Evolutionary conservation across 2,329 filamentous ascomycete species (phyloP).

Genomic region (Colletotrichum sp.): DNA sequence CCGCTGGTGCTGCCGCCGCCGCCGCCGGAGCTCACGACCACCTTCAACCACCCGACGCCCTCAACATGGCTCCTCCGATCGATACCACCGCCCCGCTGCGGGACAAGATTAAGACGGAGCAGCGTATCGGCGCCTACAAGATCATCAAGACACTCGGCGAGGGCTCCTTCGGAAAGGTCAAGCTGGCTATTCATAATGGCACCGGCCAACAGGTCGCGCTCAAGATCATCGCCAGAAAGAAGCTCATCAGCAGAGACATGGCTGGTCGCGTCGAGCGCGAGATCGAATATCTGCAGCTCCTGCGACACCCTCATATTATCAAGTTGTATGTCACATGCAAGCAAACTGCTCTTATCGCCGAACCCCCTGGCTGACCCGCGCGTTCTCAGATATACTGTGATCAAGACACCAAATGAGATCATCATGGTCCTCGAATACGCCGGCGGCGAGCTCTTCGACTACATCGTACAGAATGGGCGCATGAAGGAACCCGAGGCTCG

Average conservation of each 20-base stretch:
- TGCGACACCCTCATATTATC: constrained; percentile 98
- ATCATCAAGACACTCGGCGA: constrained; percentile 91
- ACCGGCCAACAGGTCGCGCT: constrained; percentile 95
- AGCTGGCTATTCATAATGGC: constrained; percentile 89
- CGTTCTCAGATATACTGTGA: constrained; percentile 82
- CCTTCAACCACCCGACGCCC: constrained; percentile 27
- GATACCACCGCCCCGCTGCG: constrained; percentile 27
- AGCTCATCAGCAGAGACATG: constrained; percentile 97
- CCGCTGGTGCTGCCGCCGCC: constrained; percentile 13
- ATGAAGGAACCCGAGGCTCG: constrained; percentile 93
- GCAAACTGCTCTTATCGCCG: not conserved
- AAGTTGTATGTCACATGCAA: constrained; percentile 72
- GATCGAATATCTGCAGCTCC: constrained; percentile 95
- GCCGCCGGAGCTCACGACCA: constrained; percentile 25
- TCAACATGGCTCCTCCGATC: constrained; percentile 36
- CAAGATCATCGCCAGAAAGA: constrained; percentile 97
- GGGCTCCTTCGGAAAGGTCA: constrained; percentile 98
- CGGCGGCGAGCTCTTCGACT: constrained; percentile 95
- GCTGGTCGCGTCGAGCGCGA: constrained; percentile 95
- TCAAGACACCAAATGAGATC: constrained; percentile 92
- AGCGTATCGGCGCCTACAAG: constrained; percentile 90
- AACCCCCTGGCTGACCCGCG: not conserved
- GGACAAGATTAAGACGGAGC: constrained; percentile 68
- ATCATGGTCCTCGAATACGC: constrained; percentile 99
- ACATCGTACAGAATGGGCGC: constrained; percentile 92